Percentiles rank a stretch among this genome's conserved stretches.
These are phyloP conservation scores for Scopulariopsis brevicaulis DNA, from an alignment of 2,329 filamentous ascomycete species.

Conservation along the genomic window DNA sequence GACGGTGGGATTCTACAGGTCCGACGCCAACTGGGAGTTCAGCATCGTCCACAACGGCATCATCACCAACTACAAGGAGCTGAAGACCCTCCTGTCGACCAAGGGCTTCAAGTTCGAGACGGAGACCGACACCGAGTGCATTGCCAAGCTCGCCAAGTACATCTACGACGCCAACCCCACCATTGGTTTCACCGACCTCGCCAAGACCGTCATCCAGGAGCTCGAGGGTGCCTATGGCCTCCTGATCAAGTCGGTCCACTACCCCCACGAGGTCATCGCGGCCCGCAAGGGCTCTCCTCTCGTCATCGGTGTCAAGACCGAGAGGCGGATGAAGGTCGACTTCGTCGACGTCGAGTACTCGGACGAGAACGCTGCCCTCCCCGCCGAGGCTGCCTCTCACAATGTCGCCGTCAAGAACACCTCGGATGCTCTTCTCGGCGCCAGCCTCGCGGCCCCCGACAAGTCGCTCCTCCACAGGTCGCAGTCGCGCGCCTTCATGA, in stretches of 20 bases:
- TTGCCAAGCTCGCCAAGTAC: slow-evolving; percentile 98
- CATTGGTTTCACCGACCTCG: slow-evolving; percentile 91
- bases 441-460: slow-evolving; percentile 72
- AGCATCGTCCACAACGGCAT: slow-evolving; percentile 98
- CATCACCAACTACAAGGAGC: slow-evolving; percentile 99
- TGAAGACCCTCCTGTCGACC: slow-evolving; percentile 81
- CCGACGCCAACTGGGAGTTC: slow-evolving; percentile 92
- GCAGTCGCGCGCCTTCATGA: slow-evolving; percentile 97
- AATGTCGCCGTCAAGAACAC: slow-evolving; percentile 94
- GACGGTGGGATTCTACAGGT: slow-evolving; percentile 41
- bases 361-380: slow-evolving; percentile 71
- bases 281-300: slow-evolving; percentile 97
- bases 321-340: slow-evolving; percentile 99
- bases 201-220: slow-evolving; percentile 97
- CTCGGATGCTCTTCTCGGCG: slow-evolving; percentile 52
- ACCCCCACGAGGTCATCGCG: slow-evolving; percentile 93
- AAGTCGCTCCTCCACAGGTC: slow-evolving; percentile 98
- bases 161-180: slow-evolving; percentile 89
- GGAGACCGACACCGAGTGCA: slow-evolving; percentile 98
- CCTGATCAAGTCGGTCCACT: slow-evolving; percentile 96
- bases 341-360: slow-evolving; percentile 98
- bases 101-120: slow-evolving; percentile 99
- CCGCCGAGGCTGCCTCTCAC: slow-evolving; percentile 90
- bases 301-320: slow-evolving; percentile 87
- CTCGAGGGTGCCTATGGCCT: slow-evolving; percentile 96